Evolutionary conservation across 768 basidiomycete genomes (phyloP).

Genomic region (Hebeloma cylindrosporum): DNA sequence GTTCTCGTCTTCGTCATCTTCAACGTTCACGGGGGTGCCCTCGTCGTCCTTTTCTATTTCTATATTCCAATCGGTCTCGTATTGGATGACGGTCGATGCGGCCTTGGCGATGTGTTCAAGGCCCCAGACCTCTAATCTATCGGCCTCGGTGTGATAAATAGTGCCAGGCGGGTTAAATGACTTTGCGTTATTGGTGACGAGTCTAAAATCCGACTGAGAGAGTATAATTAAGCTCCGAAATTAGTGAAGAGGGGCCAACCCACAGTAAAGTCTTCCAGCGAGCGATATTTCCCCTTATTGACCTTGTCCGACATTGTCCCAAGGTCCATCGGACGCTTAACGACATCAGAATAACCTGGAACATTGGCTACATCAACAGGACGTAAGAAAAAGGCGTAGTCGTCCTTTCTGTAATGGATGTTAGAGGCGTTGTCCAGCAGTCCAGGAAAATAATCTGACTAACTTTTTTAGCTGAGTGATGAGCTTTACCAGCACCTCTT

Average conservation of each 20-base stretch:
- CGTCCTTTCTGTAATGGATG: conserved; percentile 63
- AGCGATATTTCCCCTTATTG: conserved; percentile 70
- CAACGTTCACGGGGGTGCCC: conserved; percentile 36
- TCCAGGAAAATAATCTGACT: conserved; percentile 16
- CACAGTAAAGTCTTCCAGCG: conserved; percentile 78
- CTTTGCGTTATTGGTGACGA: conserved; percentile 75
- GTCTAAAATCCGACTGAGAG: conserved; percentile 63
- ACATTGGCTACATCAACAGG: conserved; percentile 66
- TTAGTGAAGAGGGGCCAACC: conserved; percentile 20
- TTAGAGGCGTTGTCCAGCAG: conserved; percentile 2
- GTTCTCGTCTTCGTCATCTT: conserved; percentile 39
- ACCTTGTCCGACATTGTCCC: conserved; percentile 85
- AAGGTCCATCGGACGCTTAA: conserved; percentile 91
- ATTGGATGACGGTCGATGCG: conserved; percentile 72
- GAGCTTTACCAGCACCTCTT: conserved; percentile 68
- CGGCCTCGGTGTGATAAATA: conserved; percentile 75
- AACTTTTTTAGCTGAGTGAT: conserved; percentile 78
- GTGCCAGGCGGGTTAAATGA: conserved; percentile 73
- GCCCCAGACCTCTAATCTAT: conserved; percentile 66
- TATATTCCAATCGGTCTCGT: conserved; percentile 83
- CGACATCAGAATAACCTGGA: conserved; percentile 61
- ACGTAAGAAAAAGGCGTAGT: conserved; percentile 78
- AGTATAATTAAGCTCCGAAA: conserved; percentile 6
- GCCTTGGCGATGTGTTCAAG: conserved; percentile 74
- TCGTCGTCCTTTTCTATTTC: conserved; percentile 72